Conservation (phyloP, 805 yeast genomes). For the Nakazawaea siamensis region DNA sequence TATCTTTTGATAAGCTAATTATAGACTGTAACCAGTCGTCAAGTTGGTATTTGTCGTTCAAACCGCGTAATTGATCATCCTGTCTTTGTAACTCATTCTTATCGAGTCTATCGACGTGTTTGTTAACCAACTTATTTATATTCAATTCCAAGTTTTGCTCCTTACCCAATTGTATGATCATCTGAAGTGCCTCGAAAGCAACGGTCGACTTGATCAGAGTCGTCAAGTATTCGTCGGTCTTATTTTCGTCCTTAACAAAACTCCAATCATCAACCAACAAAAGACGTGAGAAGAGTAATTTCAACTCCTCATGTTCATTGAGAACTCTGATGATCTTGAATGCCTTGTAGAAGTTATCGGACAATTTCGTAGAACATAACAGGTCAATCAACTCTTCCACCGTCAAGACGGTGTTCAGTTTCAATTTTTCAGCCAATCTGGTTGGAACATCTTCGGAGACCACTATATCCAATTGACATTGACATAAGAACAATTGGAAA, state of each 20-base stretch:
- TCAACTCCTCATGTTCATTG: conserved; percentile 22
- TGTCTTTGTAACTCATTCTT: conserved; percentile 7
- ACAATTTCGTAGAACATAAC: conserved; percentile 27
- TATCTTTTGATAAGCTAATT: conserved; percentile 9
- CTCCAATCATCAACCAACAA: conserved; percentile 47
- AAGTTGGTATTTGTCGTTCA: conserved; percentile 15
- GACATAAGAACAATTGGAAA: conserved; percentile 35
- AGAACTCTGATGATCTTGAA: conserved; percentile 34
- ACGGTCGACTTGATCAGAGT: conserved; percentile 31
- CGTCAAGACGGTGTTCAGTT: conserved; percentile 24
- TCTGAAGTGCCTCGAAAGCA: conserved; percentile 32
- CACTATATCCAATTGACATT: conserved; percentile 30
- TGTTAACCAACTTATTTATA: conserved; percentile 13
- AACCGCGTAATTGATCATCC: conserved; percentile 12
- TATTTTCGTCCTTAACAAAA: conserved; percentile 25
- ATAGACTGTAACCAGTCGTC: conserved; percentile 19
- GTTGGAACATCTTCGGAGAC: not conserved
- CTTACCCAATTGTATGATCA: conserved; percentile 12
- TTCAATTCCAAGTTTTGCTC: conserved; percentile 20
- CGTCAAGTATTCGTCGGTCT: conserved; percentile 33
- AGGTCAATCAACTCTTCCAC: conserved; percentile 42
- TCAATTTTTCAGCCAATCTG: not conserved
- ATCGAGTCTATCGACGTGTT: not conserved
- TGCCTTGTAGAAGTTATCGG: conserved; percentile 32
- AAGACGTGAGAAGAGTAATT: conserved; percentile 51